phyloP scores from a whole-genome alignment of 1,284 basidiomycete genomes.

The Thecaphora thlaspeos region DNA sequence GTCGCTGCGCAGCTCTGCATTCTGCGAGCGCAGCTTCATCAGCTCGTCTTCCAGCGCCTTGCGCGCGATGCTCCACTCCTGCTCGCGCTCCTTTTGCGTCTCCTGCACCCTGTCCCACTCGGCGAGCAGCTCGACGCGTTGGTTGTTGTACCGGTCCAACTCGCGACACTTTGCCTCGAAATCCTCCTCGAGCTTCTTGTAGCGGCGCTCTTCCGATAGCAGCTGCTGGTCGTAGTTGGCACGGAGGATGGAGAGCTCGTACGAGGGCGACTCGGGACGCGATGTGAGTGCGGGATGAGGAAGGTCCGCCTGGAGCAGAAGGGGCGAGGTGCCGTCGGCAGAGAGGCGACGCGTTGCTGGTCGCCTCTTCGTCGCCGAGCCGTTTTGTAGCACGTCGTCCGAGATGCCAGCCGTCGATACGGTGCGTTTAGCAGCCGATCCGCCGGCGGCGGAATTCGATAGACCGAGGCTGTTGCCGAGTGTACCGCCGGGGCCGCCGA shows the following conservation, averaged over 20 bases:
- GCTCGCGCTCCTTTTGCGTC: conserved; percentile 16
- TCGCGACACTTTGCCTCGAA: conserved; percentile 41
- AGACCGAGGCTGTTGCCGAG: not conserved
- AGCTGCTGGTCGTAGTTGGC: conserved; percentile 45
- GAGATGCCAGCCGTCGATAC: conserved; percentile 18
- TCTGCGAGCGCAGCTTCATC: conserved; percentile 15
- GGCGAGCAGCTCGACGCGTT: conserved; percentile 42
- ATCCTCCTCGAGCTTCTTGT: conserved; percentile 43
- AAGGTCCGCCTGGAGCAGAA: conserved; percentile 15
- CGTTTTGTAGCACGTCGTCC: conserved; percentile 14
- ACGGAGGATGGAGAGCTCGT: conserved; percentile 39
- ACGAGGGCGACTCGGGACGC: conserved; percentile 24
- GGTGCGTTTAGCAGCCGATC: conserved; percentile 12
- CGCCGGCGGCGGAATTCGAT: conserved; percentile 8
- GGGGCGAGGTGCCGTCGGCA: conserved; percentile 27
- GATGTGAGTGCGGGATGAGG: conserved; percentile 14
- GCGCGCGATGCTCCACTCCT: conserved; percentile 20
- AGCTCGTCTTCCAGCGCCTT: conserved; percentile 29
- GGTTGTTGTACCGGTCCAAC: conserved; percentile 43
- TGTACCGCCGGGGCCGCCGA: not conserved
- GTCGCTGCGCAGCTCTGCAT: conserved; percentile 22
- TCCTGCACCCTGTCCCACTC: conserved; percentile 49
- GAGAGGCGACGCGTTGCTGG: conserved; percentile 23
- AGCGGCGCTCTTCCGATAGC: conserved; percentile 32
- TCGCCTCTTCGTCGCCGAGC: conserved; percentile 12